A percentile compares a stretch with the other conserved stretches of the same genome.
Conservation (phyloP, 306 rosid species). For the Lotus japonicus region DNA sequence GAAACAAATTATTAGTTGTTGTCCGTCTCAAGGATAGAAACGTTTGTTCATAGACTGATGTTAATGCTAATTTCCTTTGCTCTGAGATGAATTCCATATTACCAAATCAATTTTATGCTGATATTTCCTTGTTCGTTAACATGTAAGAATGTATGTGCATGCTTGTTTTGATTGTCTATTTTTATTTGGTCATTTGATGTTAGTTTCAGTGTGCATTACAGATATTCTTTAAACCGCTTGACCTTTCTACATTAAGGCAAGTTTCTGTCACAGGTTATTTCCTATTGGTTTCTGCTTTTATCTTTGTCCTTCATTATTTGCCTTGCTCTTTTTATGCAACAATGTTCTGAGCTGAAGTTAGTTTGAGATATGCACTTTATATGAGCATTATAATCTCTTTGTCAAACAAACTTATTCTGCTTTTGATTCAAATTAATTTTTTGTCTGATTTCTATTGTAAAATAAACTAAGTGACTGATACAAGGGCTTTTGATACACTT, state of each 20-base stretch:
- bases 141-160: background rate
- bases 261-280: slow-evolving; percentile 28
- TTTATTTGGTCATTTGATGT: background rate
- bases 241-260: slow-evolving; percentile 83
- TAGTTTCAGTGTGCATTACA: background rate
- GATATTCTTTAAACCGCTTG: background rate
- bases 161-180: background rate
- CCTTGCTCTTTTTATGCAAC: background rate
- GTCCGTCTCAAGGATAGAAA: background rate
- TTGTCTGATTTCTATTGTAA: background rate
- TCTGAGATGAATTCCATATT: background rate
- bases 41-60: background rate
- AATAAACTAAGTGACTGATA: background rate
- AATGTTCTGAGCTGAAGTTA: slow-evolving; percentile 1
- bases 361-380: slow-evolving; percentile 4
- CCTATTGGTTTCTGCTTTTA: slow-evolving; percentile 8
- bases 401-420: slow-evolving; percentile 3
- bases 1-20: too few species aligned
- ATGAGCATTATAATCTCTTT: slow-evolving; percentile 9
- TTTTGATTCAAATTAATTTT: background rate
- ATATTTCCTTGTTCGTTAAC: background rate
- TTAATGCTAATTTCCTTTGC: background rate
- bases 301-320: background rate
- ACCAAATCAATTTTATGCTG: background rate
- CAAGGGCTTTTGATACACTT: background rate